Evolutionary conservation across 148 eudicot species (phyloP).

Genomic region (Pouteria glomerata): DNA sequence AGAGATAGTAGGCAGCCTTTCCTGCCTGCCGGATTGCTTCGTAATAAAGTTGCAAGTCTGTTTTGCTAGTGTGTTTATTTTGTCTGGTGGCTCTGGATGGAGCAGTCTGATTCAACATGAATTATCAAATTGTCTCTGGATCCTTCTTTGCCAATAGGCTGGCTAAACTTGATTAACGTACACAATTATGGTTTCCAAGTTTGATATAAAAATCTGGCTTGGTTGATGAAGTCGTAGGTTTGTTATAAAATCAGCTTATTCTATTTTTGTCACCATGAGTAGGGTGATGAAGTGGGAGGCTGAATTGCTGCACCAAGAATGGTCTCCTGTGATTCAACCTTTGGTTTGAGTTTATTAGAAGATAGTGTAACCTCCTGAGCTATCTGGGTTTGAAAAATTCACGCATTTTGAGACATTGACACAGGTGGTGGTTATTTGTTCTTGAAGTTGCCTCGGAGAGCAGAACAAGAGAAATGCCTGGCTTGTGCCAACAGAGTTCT

Average conservation of each 20-base stretch:
- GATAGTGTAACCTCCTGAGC: neutral
- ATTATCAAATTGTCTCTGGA: neutral
- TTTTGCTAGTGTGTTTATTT: neutral
- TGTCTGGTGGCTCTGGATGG: neutral
- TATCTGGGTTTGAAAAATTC: neutral
- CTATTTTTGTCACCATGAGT: neutral
- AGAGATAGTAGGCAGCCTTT: neutral
- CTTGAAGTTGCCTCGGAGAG: neutral
- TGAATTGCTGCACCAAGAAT: neutral
- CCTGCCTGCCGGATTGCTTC: neutral
- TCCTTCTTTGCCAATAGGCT: neutral
- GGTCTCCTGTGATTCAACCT: neutral
- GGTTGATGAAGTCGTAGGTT: no score
- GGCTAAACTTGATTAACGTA: neutral
- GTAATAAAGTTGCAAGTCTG: neutral
- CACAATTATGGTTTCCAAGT: neutral
- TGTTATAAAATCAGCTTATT: neutral
- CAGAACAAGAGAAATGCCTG: neutral
- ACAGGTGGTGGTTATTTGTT: neutral
- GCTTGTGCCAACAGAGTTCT: neutral
- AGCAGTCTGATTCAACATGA: neutral
- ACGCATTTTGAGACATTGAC: no score
- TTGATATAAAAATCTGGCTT: neutral
- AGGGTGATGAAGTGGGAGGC: neutral
- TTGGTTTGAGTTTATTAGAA: neutral